A percentile compares a stretch with the other conserved stretches of the same genome.
Evolutionary conservation across 176 grass and related monocot species (phyloP).

Genomic region (Coix lacrymajobi): DNA sequence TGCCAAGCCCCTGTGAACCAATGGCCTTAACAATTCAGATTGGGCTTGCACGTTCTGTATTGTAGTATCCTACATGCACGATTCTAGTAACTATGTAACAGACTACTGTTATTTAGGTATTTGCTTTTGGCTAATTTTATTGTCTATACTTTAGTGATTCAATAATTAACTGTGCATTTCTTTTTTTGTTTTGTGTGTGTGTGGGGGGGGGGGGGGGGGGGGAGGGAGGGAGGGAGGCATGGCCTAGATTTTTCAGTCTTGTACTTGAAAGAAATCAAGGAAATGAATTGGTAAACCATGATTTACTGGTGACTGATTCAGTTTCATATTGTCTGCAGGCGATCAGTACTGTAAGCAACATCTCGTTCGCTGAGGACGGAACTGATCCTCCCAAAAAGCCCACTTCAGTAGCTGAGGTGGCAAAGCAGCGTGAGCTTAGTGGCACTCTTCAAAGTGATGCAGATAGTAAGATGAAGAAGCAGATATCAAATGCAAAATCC

Average conservation of each 20-base stretch:
- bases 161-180: background rate
- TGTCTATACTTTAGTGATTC: background rate
- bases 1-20: background rate
- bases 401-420: conserved; percentile 69
- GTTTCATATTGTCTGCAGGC: conserved; percentile 42
- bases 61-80: background rate
- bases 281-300: background rate
- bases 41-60: background rate
- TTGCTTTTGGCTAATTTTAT: background rate
- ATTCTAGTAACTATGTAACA: background rate
- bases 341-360: conserved; percentile 71
- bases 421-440: conserved; percentile 90
- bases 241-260: background rate
- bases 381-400: conserved; percentile 76
- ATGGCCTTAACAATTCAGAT: background rate
- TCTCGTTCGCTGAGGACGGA: conserved; percentile 74
- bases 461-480: conserved; percentile 56
- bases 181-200: background rate
- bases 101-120: background rate
- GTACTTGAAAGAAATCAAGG: background rate
- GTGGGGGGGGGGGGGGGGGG: too few species aligned
- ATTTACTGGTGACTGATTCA: background rate
- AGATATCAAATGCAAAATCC: conserved; percentile 72
- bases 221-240: background rate
- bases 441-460: conserved; percentile 47